Evolutionary conservation across 1,139 yeast species (phyloP), one percentile per base, ranked within the genome.

Genomic region (Debaryomyces subglobosus): DNA sequence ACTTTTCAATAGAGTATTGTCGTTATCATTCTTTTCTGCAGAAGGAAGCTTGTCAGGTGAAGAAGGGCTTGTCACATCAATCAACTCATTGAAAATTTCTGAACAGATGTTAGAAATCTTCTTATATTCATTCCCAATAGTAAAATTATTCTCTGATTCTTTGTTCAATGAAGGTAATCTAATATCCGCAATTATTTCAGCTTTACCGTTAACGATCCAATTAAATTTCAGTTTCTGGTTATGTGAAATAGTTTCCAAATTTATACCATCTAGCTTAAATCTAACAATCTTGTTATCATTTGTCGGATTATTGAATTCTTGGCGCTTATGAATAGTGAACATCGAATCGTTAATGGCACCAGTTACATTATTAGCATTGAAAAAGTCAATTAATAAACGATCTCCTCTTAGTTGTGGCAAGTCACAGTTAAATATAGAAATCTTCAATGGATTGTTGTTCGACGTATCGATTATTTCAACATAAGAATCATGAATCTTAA

Each of bases 341-440:
- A 87, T 72, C 0, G 94, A 82, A 50, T 86, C 86, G 58, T 86
- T 86, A 12, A 86, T 74, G 1, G 91, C 81, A 0, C 95, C 95
- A 15, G 86, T 82, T 25, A 85, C 84, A 47, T 85, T 82, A 50
- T 77, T 77, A 13, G 91, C 89, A 61, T 84, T 84, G 67, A 87
- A 79, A 49, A 86, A 77, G 63, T 86, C 94, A 49, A 84, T 68
- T 45, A 85, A 68, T 36, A 84, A 59, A 68, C 86, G 77, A 48
- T 79, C 75, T 15, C 85, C 78, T 41, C 89, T 72, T 36, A 87
- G 62, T 52, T 74, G 78, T 5, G 87, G 85, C 49, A 86, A 62
- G 48, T 84, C 87, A 62, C 90, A 77, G 57, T 82, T 84, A 64
- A 85, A 86, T 1, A 87, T 71, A 3, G 84, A 72, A 20, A 87